Percentiles rank a stretch among this genome's conserved stretches.
These are phyloP conservation scores for Dendrostoma leiphaemia DNA, from an alignment of 2,329 filamentous ascomycete species.

Conservation along the genomic window DNA sequence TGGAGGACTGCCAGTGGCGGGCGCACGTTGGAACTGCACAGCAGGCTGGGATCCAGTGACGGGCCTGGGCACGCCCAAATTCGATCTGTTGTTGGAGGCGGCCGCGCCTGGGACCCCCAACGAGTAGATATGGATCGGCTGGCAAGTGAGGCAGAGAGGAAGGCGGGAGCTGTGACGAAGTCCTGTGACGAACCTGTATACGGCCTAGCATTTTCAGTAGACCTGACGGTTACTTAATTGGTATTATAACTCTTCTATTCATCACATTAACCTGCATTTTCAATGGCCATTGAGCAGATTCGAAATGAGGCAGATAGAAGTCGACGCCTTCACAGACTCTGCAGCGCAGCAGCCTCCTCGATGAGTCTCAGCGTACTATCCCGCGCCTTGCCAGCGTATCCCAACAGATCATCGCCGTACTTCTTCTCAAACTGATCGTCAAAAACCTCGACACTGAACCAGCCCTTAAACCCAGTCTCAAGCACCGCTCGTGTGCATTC, in stretches of 20 bases:
- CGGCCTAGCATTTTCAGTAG: no score
- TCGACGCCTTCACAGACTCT: not conserved
- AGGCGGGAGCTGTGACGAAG: not conserved
- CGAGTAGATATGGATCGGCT: not conserved
- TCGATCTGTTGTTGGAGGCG: constrained; percentile 11
- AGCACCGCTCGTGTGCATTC: constrained; percentile 65
- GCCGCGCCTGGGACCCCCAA: constrained; percentile 13
- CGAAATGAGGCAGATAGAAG: no score
- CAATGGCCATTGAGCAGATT: no score
- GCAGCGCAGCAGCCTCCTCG: constrained; percentile 6
- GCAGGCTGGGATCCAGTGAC: constrained; percentile 40
- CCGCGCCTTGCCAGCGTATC: constrained; percentile 26
- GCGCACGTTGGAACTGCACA: constrained; percentile 24
- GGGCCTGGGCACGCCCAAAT: constrained; percentile 14
- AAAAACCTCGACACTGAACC: constrained; percentile 30
- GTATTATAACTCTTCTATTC: not conserved
- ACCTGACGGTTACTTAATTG: not conserved
- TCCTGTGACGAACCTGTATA: no score
- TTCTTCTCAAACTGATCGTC: constrained; percentile 30
- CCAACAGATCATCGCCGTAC: constrained; percentile 27
- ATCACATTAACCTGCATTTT: no score
- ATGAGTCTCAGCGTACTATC: constrained; percentile 9
- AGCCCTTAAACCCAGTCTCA: constrained; percentile 50
- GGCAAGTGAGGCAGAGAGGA: not conserved
- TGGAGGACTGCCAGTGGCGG: not conserved